Conservation (phyloP, 306 rosid species). For the Alnus glutinosa region DNA sequence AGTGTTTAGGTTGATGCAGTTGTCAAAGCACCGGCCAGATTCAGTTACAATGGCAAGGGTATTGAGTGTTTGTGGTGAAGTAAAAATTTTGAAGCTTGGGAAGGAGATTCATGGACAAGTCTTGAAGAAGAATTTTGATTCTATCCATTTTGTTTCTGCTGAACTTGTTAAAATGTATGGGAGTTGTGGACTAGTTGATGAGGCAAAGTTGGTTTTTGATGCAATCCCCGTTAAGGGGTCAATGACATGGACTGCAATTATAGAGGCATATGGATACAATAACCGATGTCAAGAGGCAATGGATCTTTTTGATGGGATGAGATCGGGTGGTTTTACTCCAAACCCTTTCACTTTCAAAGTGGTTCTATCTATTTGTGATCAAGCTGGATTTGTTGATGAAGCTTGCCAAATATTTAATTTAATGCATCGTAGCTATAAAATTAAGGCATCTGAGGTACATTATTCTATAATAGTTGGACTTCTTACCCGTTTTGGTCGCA, state of each 20-base stretch:
- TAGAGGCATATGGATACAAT: conserved; percentile 60
- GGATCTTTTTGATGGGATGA: conserved; percentile 56
- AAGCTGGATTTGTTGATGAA: conserved; percentile 66
- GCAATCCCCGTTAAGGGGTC: conserved; percentile 64
- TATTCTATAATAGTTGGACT: conserved; percentile 48
- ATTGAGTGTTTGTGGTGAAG: conserved; percentile 53
- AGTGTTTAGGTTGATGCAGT: conserved; percentile 64
- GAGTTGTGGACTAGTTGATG: conserved; percentile 43
- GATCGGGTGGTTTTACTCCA: conserved; percentile 44
- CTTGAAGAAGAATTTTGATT: conserved; percentile 52
- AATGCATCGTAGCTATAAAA: conserved; percentile 53
- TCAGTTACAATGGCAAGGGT: conserved; percentile 64
- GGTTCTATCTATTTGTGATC: conserved; percentile 60
- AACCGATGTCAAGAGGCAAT: conserved; percentile 54
- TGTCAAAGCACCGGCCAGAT: conserved; percentile 69
- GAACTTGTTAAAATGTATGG: conserved; percentile 71
- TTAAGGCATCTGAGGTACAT: conserved; percentile 55
- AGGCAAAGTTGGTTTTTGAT: conserved; percentile 54
- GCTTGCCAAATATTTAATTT: conserved; percentile 56
- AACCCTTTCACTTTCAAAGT: conserved; percentile 65
- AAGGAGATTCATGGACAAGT: conserved; percentile 78
- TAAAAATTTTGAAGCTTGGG: conserved; percentile 56
- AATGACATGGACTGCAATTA: conserved; percentile 81
- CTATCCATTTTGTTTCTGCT: conserved; percentile 61
- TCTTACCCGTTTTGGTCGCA: conserved; percentile 56